phyloP scores from a whole-genome alignment of 805 yeast genomes.

The Candida namnaoensis region DNA sequence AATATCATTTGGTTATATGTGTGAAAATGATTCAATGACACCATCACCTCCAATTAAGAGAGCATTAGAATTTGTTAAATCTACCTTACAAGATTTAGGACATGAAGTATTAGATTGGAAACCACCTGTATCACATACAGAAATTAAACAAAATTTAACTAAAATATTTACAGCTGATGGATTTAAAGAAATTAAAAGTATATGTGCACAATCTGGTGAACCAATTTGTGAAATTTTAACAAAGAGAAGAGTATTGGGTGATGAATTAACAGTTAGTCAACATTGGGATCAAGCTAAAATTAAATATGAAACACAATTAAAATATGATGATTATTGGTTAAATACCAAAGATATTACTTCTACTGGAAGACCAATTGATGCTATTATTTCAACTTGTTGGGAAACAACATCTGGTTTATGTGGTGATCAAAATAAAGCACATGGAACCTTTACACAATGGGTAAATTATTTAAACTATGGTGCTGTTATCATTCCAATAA shows the following conservation, averaged over 20 bases:
- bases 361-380: conserved; percentile 30
- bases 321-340: conserved; percentile 25
- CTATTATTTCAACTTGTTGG: conserved; percentile 32
- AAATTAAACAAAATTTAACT: conserved; percentile 17
- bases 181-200: not conserved
- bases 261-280: conserved; percentile 8
- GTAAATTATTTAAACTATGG: conserved; percentile 27
- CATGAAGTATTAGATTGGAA: conserved; percentile 33
- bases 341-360: conserved; percentile 18
- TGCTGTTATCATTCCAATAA: conserved; percentile 30
- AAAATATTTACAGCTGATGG: conserved; percentile 2
- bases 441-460: conserved; percentile 30
- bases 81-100: conserved; percentile 23
- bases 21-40: conserved; percentile 32
- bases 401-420: conserved; percentile 26
- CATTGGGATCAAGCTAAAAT: conserved; percentile 25
- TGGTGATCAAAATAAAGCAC: not conserved
- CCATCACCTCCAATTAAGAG: conserved; percentile 51
- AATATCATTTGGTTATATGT: conserved; percentile 33
- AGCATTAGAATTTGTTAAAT: conserved; percentile 25
- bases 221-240: not conserved
- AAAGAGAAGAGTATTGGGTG: not conserved
- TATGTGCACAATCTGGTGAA: conserved; percentile 1
- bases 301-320: conserved; percentile 22
- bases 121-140: conserved; percentile 21